phyloP scores from a whole-genome alignment of 2,329 filamentous ascomycete genomes.

The Herpotrichia juniperi region DNA sequence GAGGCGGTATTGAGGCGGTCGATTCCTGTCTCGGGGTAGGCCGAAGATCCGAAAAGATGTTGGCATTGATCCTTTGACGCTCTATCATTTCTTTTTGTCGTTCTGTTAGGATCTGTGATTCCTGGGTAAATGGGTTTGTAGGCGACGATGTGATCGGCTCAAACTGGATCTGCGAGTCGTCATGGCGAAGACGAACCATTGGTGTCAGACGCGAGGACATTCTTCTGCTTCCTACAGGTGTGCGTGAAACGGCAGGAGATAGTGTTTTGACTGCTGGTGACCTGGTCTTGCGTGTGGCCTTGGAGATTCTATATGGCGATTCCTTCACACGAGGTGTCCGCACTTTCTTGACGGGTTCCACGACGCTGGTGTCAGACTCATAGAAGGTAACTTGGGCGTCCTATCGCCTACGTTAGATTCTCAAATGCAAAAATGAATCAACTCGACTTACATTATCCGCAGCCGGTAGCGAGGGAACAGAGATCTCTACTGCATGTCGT shows the following conservation, averaged over 20 bases:
- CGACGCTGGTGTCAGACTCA: conserved; percentile 42
- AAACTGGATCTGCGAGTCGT: conserved; percentile 84
- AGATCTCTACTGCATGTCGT: conserved; percentile 59
- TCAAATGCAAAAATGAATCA: conserved; percentile 13
- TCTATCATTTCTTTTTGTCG: conserved; percentile 79
- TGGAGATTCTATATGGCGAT: conserved; percentile 35
- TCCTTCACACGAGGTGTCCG: conserved; percentile 30
- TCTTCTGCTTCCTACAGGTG: conserved; percentile 26
- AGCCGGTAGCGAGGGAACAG: conserved; percentile 55
- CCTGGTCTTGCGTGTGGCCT: conserved; percentile 21
- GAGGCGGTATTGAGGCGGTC: conserved; percentile 8
- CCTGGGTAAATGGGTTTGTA: conserved; percentile 51
- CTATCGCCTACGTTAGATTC: conserved; percentile 17
- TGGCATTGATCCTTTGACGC: conserved; percentile 68
- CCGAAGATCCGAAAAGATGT: conserved; percentile 70
- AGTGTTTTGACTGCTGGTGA: conserved; percentile 22
- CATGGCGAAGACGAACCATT: conserved; percentile 69
- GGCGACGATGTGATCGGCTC: conserved; percentile 69
- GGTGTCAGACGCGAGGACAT: conserved; percentile 37
- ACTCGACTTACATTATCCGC: conserved; percentile 43
- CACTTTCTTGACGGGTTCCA: conserved; percentile 10
- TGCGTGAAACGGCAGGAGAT: conserved; percentile 31
- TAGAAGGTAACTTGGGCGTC: conserved; percentile 39
- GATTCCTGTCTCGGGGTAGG: conserved; percentile 11
- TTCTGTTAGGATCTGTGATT: conserved; percentile 79